Evolutionary conservation across 495 filamentous ascomycete species (phyloP).

Genomic region (Penicillium waksmanii): DNA sequence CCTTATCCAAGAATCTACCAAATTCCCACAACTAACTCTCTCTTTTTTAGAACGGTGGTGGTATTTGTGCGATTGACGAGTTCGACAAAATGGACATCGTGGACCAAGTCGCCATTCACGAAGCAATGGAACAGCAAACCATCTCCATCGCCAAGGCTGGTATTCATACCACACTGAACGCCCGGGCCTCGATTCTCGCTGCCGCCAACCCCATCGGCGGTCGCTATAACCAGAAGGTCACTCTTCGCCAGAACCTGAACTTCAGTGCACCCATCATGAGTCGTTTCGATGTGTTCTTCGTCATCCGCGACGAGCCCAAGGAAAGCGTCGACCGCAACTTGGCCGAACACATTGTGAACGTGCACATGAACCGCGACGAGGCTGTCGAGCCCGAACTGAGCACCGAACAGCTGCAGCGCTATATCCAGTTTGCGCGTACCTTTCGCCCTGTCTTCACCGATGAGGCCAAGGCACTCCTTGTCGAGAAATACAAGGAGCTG

Average conservation of each 20-base stretch:
- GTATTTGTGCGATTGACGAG: slow-evolving; percentile 98
- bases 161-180: slow-evolving; percentile 97
- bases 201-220: slow-evolving; percentile 97
- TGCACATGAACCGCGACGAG: slow-evolving; percentile 89
- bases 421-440: slow-evolving; percentile 94
- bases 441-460: slow-evolving; percentile 92
- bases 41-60: slow-evolving; percentile 51
- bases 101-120: slow-evolving; percentile 99
- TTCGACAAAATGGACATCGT: slow-evolving; percentile 99
- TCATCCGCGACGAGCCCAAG: slow-evolving; percentile 96
- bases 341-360: slow-evolving; percentile 90
- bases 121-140: slow-evolving; percentile 99
- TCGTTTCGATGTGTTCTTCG: slow-evolving; percentile 98
- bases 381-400: slow-evolving; percentile 91
- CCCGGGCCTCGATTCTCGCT: slow-evolving; percentile 90
- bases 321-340: slow-evolving; percentile 87
- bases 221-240: slow-evolving; percentile 94
- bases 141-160: slow-evolving; percentile 99
- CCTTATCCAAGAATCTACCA: too few species aligned
- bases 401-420: slow-evolving; percentile 95
- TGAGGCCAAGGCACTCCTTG: slow-evolving; percentile 82
- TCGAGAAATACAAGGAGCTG: slow-evolving; percentile 95
- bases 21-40: slow-evolving; percentile 11
- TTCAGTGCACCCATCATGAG: slow-evolving; percentile 99
- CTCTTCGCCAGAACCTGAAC: slow-evolving; percentile 92